phyloP scores from a whole-genome alignment of 2,329 filamentous ascomycete species.

The Tympanopsis confertula region DNA sequence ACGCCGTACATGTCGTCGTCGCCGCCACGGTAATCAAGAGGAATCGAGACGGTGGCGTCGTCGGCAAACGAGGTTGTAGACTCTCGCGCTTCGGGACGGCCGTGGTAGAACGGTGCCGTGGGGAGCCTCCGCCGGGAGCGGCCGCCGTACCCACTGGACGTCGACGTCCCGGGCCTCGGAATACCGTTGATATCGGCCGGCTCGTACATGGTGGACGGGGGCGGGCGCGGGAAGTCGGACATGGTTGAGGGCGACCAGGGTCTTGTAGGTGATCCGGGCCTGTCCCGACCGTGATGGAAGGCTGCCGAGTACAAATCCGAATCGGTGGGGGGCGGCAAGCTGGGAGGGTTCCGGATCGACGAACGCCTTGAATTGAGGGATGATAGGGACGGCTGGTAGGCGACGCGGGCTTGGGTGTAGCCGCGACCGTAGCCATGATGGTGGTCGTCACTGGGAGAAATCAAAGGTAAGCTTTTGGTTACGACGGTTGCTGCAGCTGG shows the following conservation, averaged over 20 bases:
- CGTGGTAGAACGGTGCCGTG: conserved; percentile 73
- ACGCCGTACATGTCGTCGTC: conserved; percentile 67
- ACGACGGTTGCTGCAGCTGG: no score
- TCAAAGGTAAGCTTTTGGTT: conserved; percentile 26
- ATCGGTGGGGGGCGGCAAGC: conserved; percentile 49
- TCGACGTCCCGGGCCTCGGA: conserved; percentile 80
- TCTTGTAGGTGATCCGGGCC: conserved; percentile 38
- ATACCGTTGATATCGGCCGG: conserved; percentile 80
- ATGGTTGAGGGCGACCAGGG: conserved; percentile 44
- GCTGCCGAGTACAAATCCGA: conserved; percentile 51
- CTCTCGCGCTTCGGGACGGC: conserved; percentile 27
- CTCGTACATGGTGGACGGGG: conserved; percentile 68
- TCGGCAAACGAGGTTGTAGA: conserved; percentile 42
- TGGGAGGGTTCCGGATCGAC: conserved; percentile 44
- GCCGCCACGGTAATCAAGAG: conserved; percentile 41
- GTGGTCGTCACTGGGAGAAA: conserved; percentile 28
- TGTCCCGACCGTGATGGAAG: conserved; percentile 34
- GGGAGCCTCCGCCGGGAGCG: conserved; percentile 80
- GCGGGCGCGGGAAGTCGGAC: conserved; percentile 59
- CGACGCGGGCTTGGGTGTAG: background rate
- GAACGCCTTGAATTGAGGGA: conserved; percentile 30
- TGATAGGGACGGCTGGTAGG: conserved; percentile 41
- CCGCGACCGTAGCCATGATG: conserved; percentile 18
- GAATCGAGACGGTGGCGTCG: conserved; percentile 63
- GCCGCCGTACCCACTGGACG: conserved; percentile 76